These are phyloP conservation scores for Fusarium secorum DNA, from an alignment of 2,329 filamentous ascomycete genomes.

Conservation along the genomic window DNA sequence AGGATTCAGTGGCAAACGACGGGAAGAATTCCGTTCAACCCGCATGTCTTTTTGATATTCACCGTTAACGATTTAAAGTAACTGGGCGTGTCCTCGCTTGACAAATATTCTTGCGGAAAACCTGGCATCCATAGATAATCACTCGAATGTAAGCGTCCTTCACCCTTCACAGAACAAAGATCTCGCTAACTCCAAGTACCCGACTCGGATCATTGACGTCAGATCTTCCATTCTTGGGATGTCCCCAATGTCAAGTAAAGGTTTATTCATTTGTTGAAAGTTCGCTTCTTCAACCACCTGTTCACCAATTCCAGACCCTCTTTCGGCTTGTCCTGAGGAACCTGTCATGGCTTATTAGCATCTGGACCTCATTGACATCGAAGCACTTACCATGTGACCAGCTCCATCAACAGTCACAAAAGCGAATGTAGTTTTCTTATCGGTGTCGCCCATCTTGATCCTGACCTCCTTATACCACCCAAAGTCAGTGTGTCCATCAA, in stretches of 20 bases:
- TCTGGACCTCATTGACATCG: fast-evolving
- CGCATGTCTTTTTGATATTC: too few relatives aligned
- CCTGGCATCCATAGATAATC: not conserved
- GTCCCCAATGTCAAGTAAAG: fast-evolving
- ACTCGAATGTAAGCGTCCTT: fast-evolving
- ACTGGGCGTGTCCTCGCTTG: too few relatives aligned
- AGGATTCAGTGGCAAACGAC: not conserved
- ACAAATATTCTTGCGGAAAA: not conserved
- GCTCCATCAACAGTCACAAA: slow-evolving; percentile 28
- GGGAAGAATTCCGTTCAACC: fast-evolving
- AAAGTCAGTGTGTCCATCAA: too few relatives aligned
- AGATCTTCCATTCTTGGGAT: fast-evolving
- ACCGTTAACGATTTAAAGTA: fast-evolving
- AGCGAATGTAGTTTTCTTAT: slow-evolving; percentile 9
- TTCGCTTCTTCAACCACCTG: slow-evolving; percentile 15
- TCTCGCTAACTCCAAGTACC: fast-evolving
- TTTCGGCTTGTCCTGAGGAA: slow-evolving; percentile 13
- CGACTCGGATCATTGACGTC: fast-evolving
- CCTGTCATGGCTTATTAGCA: not conserved
- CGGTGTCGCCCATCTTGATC: not conserved
- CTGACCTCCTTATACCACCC: slow-evolving; percentile 30
- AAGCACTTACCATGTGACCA: slow-evolving; percentile 24
- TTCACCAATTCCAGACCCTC: slow-evolving; percentile 4
- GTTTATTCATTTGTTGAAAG: not conserved
- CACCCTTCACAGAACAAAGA: fast-evolving